A percentile compares a stretch with the other conserved stretches of the same genome.
phyloP scores from a whole-genome alignment of 2,329 filamentous ascomycete genomes.

The Ceratocystis lukuohia region DNA sequence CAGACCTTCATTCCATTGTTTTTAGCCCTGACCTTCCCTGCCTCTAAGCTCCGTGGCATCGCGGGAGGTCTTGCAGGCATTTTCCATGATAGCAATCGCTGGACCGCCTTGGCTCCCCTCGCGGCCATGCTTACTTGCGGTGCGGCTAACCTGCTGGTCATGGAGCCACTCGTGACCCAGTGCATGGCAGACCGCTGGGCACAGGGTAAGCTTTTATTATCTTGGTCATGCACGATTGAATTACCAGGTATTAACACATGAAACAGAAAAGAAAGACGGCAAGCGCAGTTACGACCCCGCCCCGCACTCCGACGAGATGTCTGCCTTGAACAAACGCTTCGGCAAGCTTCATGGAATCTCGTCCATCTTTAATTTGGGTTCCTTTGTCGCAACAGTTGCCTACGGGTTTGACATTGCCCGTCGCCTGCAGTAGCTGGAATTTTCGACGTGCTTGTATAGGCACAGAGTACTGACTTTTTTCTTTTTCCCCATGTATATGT shows the following conservation, averaged over 20 bases:
- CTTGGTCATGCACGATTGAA: background rate
- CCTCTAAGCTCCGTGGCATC: slow-evolving; percentile 33
- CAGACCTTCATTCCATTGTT: slow-evolving; percentile 63
- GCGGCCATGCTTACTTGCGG: slow-evolving; percentile 57
- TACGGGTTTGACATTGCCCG: slow-evolving; percentile 67
- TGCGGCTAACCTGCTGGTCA: slow-evolving; percentile 52
- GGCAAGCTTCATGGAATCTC: slow-evolving; percentile 68
- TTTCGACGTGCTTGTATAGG: no score
- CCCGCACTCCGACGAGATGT: slow-evolving; percentile 77
- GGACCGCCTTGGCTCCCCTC: slow-evolving; percentile 54
- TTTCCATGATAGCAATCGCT: slow-evolving; percentile 46
- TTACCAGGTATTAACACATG: slow-evolving; percentile 4
- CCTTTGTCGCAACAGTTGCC: slow-evolving; percentile 53
- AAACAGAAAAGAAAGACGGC: slow-evolving; percentile 65
- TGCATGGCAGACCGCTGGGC: slow-evolving; percentile 63
- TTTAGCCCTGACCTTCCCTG: slow-evolving; percentile 69
- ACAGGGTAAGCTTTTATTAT: slow-evolving; percentile 48
- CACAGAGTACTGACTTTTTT: no score
- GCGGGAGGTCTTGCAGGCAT: slow-evolving; percentile 40
- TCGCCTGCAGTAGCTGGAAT: slow-evolving; percentile 36
- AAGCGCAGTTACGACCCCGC: slow-evolving; percentile 71
- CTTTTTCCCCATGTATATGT: no score
- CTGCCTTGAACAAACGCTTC: slow-evolving; percentile 64
- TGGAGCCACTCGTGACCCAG: slow-evolving; percentile 63
- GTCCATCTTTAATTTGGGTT: slow-evolving; percentile 62